Evolutionary conservation across 2,329 filamentous ascomycete species (phyloP), one percentile per base, ranked within the genome.

Genomic region (Bipolaris victoriae): DNA sequence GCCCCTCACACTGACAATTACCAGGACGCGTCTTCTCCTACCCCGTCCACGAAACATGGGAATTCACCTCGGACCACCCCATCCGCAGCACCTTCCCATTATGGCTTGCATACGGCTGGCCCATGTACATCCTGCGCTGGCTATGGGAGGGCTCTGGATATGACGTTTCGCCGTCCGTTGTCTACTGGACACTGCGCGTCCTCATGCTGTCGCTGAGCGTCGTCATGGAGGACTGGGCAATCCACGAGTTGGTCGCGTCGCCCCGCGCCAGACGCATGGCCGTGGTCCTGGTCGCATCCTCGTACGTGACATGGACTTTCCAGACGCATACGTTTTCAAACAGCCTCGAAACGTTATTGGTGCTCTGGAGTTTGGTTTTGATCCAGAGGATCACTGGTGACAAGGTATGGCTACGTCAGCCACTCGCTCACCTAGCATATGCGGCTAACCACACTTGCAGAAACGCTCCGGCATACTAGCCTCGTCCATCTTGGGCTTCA

Each of bases 301-400:
- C 92, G 24, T 99, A 98, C 78, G 94, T 97, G 67, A 99, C 95
- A 46, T 99, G 95, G 94, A 97, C 94, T 43, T 97, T 94, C 79
- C 95, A 99, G 79, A 95, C 92, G 16, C 95, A 99, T 78, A 98
- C 95, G 11, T 98, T 99, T 77, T 98, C 94, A 62, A 99, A 99
- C 79, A 96, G 94, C 60, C 85, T 98, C 65, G 95, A 99, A 80
- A 98, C 95, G 2, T 81, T 99, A 67, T 84, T 94, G 49, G 92
- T 99, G 49, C 86, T 91, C 52, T 99, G 95, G 95, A 93, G 90
- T 71, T 79, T 99, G 76, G 93, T 98, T 46, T 80, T 99, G 75
- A 93, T 97, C 60, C 88, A 91, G 76, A 88, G 94, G 73, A 95
- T 98, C 65, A 82, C 90, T 44, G 88, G 89, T 64, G 87, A 89